Conservation (phyloP, 2,329 filamentous ascomycete genomes). For the Aspergillus flavus region DNA sequence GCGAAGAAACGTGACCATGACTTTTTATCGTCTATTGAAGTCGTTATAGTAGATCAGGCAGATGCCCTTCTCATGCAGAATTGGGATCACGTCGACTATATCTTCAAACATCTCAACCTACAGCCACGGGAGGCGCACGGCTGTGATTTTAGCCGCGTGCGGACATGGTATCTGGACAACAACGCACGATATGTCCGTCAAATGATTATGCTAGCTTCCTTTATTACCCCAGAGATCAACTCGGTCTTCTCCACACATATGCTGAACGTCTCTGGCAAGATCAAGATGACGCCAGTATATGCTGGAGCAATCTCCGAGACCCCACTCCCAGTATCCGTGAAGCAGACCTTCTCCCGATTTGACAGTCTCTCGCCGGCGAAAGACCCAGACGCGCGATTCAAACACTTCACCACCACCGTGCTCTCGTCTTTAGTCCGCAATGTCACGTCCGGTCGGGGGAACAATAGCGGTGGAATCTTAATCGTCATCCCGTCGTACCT, state of each 20-base stretch:
- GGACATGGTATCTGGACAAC: slow-evolving; percentile 90
- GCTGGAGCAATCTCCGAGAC: slow-evolving; percentile 73
- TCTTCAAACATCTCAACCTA: slow-evolving; percentile 88
- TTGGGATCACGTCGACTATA: slow-evolving; percentile 92
- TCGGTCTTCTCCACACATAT: slow-evolving; percentile 75
- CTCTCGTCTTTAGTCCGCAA: slow-evolving; percentile 74
- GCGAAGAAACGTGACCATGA: slow-evolving; percentile 76
- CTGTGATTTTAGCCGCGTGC: slow-evolving; percentile 89
- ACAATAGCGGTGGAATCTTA: slow-evolving; percentile 69
- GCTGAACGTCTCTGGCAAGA: slow-evolving; percentile 78
- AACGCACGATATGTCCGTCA: slow-evolving; percentile 81
- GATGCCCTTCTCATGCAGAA: slow-evolving; percentile 97
- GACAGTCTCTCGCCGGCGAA: slow-evolving; percentile 68
- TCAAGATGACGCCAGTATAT: slow-evolving; percentile 72
- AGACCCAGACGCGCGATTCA: slow-evolving; percentile 87
- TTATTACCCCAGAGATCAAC: slow-evolving; percentile 85
- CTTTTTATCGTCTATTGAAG: slow-evolving; percentile 90
- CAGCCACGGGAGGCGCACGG: slow-evolving; percentile 88
- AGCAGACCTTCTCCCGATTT: slow-evolving; percentile 89
- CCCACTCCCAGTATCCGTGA: slow-evolving; percentile 63
- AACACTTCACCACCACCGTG: slow-evolving; percentile 82
- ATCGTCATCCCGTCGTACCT: slow-evolving; percentile 92
- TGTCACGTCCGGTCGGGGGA: slow-evolving; percentile 35
- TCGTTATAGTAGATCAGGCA: slow-evolving; percentile 87
- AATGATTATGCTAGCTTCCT: slow-evolving; percentile 78